Conservation (phyloP, 768 basidiomycete genomes). For the Leccinellum rugosiceps region DNA sequence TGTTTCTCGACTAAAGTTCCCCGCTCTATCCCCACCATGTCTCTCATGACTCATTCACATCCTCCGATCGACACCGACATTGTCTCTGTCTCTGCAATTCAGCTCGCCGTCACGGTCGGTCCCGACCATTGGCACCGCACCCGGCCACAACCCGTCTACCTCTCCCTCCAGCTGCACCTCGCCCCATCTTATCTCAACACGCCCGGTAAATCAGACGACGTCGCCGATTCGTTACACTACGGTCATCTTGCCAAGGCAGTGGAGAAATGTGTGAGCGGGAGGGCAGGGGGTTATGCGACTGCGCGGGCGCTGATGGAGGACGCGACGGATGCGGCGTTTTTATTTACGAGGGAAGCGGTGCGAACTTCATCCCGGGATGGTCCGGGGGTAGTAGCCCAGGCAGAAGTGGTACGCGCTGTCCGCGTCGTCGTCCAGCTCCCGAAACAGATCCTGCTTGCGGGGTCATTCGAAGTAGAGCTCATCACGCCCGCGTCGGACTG, state of each 20-base stretch:
- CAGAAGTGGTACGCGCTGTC: conserved; percentile 26
- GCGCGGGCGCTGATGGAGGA: conserved; percentile 34
- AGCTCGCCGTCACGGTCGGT: conserved; percentile 42
- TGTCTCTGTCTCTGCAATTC: conserved; percentile 44
- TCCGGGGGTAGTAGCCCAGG: neutral
- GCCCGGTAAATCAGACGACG: conserved; percentile 49
- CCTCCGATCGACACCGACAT: conserved; percentile 31
- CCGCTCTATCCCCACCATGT: neutral
- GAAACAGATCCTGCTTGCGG: conserved; percentile 52
- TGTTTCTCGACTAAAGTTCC: too few relatives aligned
- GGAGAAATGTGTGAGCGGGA: conserved; percentile 22
- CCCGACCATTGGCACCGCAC: conserved; percentile 49
- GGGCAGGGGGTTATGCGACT: conserved; percentile 23
- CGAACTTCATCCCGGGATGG: neutral
- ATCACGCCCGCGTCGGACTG: conserved; percentile 13
- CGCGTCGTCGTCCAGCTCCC: conserved; percentile 43
- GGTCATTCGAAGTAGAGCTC: conserved; percentile 40
- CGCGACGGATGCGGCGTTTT: conserved; percentile 38
- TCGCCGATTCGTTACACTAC: conserved; percentile 61
- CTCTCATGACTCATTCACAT: neutral
- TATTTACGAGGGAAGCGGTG: conserved; percentile 35
- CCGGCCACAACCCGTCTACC: conserved; percentile 48
- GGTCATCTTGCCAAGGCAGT: conserved; percentile 55
- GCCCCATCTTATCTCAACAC: conserved; percentile 38
- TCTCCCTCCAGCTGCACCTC: conserved; percentile 47